Percentiles rank a stretch among this genome's conserved stretches.
phyloP scores from a whole-genome alignment of 2,329 filamentous ascomycete species.

The Mariannaea elegans region DNA sequence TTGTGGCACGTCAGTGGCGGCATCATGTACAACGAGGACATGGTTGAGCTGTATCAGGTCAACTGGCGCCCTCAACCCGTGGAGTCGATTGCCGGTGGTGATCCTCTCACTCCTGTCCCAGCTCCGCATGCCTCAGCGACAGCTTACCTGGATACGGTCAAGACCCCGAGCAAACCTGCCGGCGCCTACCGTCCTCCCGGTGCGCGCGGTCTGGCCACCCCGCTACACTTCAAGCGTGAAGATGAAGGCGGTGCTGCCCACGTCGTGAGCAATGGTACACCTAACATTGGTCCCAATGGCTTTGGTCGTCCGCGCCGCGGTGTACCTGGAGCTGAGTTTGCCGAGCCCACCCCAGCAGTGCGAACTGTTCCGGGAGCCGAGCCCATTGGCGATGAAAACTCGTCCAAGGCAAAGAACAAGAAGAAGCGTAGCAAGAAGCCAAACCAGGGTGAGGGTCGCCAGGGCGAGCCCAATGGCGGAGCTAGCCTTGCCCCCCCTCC shows the following conservation, averaged over 20 bases:
- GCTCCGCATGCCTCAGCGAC: constrained; percentile 83
- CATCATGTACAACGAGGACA: constrained; percentile 95
- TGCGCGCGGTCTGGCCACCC: constrained; percentile 87
- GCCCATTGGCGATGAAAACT: constrained; percentile 73
- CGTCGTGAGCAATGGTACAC: constrained; percentile 78
- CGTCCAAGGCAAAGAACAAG: constrained; percentile 95
- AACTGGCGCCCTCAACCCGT: constrained; percentile 82
- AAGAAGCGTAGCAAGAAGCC: constrained; percentile 96
- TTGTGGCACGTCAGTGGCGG: constrained; percentile 91
- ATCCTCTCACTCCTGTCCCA: constrained; percentile 79
- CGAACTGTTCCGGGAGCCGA: constrained; percentile 72
- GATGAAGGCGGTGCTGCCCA: constrained; percentile 95
- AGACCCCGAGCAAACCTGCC: constrained; percentile 96
- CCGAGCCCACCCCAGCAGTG: constrained; percentile 71
- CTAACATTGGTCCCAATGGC: constrained; percentile 77
- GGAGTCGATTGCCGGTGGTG: constrained; percentile 66
- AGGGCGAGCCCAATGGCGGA: constrained; percentile 55
- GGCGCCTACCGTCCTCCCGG: constrained; percentile 96
- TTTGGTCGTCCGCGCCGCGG: constrained; percentile 80
- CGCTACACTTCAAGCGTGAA: constrained; percentile 95
- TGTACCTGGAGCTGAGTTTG: constrained; percentile 86
- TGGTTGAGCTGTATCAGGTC: constrained; percentile 92
- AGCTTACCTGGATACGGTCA: constrained; percentile 83
- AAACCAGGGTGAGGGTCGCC: constrained; percentile 73
- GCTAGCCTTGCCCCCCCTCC: constrained; percentile 58